Percentiles rank a stretch among this genome's conserved stretches.
Evolutionary conservation across 2,329 filamentous ascomycete genomes (phyloP).

Genomic region (Paramyrothecium roridum): DNA sequence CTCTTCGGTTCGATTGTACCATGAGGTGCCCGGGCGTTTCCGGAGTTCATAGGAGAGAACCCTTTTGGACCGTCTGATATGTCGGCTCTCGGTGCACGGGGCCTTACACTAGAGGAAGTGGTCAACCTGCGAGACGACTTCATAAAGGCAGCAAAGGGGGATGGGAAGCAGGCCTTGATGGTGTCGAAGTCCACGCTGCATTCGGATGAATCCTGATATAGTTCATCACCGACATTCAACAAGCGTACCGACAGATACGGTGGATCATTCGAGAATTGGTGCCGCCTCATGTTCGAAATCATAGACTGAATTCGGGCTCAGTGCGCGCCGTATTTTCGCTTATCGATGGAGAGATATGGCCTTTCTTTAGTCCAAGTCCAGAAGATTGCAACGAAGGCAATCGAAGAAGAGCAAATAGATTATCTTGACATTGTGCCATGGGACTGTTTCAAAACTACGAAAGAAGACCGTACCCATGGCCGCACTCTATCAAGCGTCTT

Average conservation of each 20-base stretch:
- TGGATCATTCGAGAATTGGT: not conserved
- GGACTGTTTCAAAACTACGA: not conserved
- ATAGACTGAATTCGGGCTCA: not conserved
- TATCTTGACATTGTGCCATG: not conserved
- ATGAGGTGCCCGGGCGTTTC: not conserved
- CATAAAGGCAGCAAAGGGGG: not conserved
- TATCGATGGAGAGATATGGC: not conserved
- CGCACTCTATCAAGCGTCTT: not conserved
- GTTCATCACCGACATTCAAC: not conserved
- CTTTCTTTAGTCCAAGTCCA: not conserved
- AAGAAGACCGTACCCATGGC: not conserved
- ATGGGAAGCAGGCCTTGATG: not conserved
- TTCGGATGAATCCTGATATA: not conserved
- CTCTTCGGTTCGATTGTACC: not conserved
- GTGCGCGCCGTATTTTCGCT: not conserved
- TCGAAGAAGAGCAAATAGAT: not conserved
- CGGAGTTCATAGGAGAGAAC: not conserved
- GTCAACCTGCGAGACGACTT: not conserved
- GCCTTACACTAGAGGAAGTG: not conserved
- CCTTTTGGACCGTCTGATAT: not conserved
- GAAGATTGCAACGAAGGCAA: not conserved
- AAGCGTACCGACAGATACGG: not conserved
- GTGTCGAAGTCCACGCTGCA: not conserved
- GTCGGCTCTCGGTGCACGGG: not conserved
- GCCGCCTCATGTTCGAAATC: not conserved